Percentiles rank a stretch among this genome's conserved stretches.
Conservation (phyloP, 352 stramenopile species). For the Globisporangium spinosum region DNA sequence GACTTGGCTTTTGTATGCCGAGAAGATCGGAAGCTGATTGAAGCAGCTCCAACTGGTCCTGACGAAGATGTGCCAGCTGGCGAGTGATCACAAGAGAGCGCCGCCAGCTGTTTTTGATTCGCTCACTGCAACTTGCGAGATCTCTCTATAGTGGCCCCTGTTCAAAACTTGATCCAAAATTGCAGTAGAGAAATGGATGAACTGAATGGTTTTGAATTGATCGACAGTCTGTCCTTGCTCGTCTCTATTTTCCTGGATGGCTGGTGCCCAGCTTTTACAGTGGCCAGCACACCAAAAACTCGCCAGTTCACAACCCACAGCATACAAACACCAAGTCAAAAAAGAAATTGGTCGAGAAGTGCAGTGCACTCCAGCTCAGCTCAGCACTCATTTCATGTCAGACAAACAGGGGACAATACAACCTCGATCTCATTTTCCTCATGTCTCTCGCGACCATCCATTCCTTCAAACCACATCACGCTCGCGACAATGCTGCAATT, state of each 20-base stretch:
- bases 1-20: not conserved
- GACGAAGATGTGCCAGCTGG: not conserved
- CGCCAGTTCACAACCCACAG: not conserved
- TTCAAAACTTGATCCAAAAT: not conserved
- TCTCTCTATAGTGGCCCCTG: not conserved
- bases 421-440: conserved; percentile 1
- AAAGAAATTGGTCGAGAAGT: not conserved
- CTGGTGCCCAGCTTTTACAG: conserved; percentile 1
- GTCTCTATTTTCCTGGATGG: no score
- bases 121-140: not conserved
- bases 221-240: not conserved
- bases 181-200: not conserved
- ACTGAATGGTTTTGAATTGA: conserved; percentile 10
- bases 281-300: not conserved
- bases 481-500: not conserved
- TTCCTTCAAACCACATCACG: not conserved
- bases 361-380: not conserved
- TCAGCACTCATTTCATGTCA: not conserved
- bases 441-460: not conserved
- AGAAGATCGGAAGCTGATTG: not conserved
- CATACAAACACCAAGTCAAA: conserved; percentile 2
- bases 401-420: not conserved
- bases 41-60: not conserved
- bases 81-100: not conserved
- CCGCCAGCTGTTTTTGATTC: conserved; percentile 1